Base-by-base conservation (phyloP, 2,329 filamentous ascomycete genomes). In the Claviceps fusiformis region DNA sequence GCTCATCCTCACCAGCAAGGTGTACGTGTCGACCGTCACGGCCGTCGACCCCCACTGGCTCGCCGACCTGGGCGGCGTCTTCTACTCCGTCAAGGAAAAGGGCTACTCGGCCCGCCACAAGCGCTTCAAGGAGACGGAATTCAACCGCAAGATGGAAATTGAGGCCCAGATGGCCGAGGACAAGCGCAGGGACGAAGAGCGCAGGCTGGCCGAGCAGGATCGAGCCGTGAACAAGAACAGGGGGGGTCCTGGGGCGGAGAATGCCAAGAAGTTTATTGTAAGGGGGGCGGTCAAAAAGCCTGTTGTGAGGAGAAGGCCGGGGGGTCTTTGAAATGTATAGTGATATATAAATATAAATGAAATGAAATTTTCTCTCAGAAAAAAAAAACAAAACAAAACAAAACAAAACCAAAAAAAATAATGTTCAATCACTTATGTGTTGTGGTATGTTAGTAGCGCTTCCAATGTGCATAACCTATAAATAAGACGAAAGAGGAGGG, bases 11-110 rank as follows among this genome's bases (percentile, higher is more conserved):
- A 98, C 93, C 0, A 89, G 85, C 56, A 96, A 95, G 67, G 93
- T 97, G 68, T 98, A 97, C 74, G 96, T 98, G 83, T 95, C 89
- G 3, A 95, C 89, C 5, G 93, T 98, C 10, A 98, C 93, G 5
- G 83, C 89, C 1, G 93, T 98, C 1, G 93, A 98, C 68, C 92
- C 93, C 53, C 89, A 95, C 67, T 98, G 93, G 93, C 81, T 98
- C 45, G 93, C 93, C 7, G 93, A 98, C 67, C 76, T 98, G 6
- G 93, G 95, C 39, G 93, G 91, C 1, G 93, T 98, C 0, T 98
- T 98, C 70, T 98, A 97, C 70, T 93, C 87, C 1, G 81, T 98
- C 65, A 96, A 95, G 72, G 92, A 97, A 71, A 98, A 98, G 71
- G 93, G 92, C 1, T 98, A 95, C 67, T 95, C 88, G 15, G 83